Conservation (phyloP, 2,329 filamentous ascomycete species). For the Curvularia lunata region DNA sequence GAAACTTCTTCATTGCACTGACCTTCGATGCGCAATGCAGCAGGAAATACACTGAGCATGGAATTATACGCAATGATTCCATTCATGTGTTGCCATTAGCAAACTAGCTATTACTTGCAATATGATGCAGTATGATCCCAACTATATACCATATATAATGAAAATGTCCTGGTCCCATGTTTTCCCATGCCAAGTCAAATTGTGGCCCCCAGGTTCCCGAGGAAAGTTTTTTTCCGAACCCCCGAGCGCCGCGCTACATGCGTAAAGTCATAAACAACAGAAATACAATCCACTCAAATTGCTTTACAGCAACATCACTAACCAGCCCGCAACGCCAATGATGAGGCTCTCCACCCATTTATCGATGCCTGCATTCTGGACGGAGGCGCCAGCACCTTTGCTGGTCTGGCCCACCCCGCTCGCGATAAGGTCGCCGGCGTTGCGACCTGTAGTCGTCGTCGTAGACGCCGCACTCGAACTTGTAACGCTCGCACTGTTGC, state of each 20-base stretch:
- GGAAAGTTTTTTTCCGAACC: neutral
- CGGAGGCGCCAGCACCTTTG: slow-evolving; percentile 18
- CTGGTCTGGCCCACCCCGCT: slow-evolving; percentile 34
- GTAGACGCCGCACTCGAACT: slow-evolving; percentile 11
- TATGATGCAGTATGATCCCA: neutral
- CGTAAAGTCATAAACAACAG: slow-evolving; percentile 5
- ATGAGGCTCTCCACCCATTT: slow-evolving; percentile 36
- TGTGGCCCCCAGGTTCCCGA: neutral
- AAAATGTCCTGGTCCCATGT: neutral
- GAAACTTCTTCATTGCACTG: neutral
- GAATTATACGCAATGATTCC: neutral
- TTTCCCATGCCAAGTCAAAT: neutral
- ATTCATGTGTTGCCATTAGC: neutral
- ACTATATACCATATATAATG: neutral
- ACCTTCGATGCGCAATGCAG: neutral
- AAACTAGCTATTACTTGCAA: neutral
- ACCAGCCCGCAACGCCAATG: slow-evolving; percentile 38
- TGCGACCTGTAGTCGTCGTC: slow-evolving; percentile 11
- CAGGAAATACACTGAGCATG: neutral
- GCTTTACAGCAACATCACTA: slow-evolving; percentile 33
- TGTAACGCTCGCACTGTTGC: slow-evolving; percentile 37
- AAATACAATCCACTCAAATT: neutral
- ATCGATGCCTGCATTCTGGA: slow-evolving; percentile 23
- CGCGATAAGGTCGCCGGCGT: slow-evolving; percentile 34
- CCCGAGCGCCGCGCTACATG: slow-evolving; percentile 14